Evolutionary conservation across 805 yeast species (phyloP), one percentile per base, ranked within the genome.

Genomic region (Myxozyma lipomycoides): DNA sequence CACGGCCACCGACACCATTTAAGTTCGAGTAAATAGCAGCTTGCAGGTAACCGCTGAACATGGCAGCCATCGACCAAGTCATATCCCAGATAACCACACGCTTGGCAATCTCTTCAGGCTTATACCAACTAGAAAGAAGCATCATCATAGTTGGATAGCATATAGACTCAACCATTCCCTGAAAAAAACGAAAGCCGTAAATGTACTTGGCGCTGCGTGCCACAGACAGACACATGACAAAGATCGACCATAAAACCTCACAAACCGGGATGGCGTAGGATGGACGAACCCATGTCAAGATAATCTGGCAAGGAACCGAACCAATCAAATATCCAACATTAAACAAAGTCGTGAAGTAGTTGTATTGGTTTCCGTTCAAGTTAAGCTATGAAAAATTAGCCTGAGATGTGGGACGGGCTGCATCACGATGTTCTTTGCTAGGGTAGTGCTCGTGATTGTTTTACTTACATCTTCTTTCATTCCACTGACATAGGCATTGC

Each of bases 401-500:
- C 79, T 73, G 12, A n/a, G n/a, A n/a, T n/a, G n/a, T n/a, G n/a
- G n/a, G n/a, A n/a, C n/a, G n/a, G 76, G 78, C 63, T 78, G 79
- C 45, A 77, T 73, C 0, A 83, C 77, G 52, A n/a, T n/a, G n/a
- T n/a, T 78, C 68, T 26, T 75, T 52, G 59, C 78, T 77, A 51
- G 77, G 70, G 59, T 81, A 83, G 60, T 81, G 78, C 18, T 84
- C 84, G 45, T 70, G 58, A 75, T 82, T 75, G 3, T 70, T 69
- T 36, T 58, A 25, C 54, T 42, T 45, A 82, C 66, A 41, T 72
- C 81, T 59, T 76, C 79, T 53, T 76, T 67, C 78, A 83, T 72
- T 22, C 85, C 84, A n/a, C 82, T 74, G 35, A 81, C 80, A 61
- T 82, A 84, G 1, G 88, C 88, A 62, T 82, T 80, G 51, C 74